Evolutionary conservation across 108 stramenopile genomes (phyloP), one percentile per base, ranked within the genome.

Genomic region (Nitzschia palea): DNA sequence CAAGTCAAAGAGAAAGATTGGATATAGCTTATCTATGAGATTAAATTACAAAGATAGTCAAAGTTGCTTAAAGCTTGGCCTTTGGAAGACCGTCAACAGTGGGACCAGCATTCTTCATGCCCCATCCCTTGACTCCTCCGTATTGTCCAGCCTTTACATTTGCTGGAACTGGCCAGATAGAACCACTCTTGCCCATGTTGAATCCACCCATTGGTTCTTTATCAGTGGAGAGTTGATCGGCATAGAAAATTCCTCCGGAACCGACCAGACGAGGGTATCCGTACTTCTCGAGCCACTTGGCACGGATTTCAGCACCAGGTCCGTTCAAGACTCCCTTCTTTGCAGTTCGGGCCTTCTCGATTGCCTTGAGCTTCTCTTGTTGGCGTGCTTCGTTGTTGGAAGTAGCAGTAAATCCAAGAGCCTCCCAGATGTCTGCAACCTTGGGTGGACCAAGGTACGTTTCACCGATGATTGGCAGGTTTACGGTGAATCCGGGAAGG

Each of bases 121-220:
- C 92, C 92, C 92, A 93, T 73, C 92, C 92, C 69, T 88, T 93
- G 5, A 32, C 42, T 62, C 92, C 92, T 48, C 89, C 88, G 66
- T 93, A 93, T 55, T 85, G 76, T 75, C 89, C 92, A 28, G 32
- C 36, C 56, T 80, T 70, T 40, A 93, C 80, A 68, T 85, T 84
- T 28, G 86, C 78, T 31, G 92, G 92, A 20, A 93, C 86, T 34
- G 92, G 92, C 86, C 88, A 93, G 72, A 93, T 93, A 28, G 55
- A 70, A 63, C 92, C 92, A 53, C 76, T 78, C 67, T 93, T 90
- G 34, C 92, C 92, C 92, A 93, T 93, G 85, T 93, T 93, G 84
- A 93, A 93, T 67, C 92, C 92, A 51, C 92, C 92, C 85, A 86
- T 86, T 15, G 92, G 87, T 59, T 84, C 86, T 77, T 88, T 86